Evolutionary conservation across 1,284 basidiomycete genomes (phyloP).

Genomic region (Rhodotorula sp.): DNA sequence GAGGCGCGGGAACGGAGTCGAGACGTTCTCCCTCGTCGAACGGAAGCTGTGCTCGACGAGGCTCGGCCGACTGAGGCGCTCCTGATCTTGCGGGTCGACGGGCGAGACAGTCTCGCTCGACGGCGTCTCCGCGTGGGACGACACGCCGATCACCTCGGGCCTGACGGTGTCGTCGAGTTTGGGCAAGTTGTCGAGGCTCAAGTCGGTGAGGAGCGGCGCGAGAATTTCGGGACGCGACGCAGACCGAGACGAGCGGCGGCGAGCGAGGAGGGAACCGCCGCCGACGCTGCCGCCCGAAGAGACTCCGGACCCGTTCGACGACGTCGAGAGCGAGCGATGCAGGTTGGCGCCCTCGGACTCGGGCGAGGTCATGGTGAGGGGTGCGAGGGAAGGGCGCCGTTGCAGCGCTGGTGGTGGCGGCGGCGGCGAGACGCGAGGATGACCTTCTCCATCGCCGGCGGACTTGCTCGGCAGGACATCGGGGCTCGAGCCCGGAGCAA

Average conservation of each 20-base stretch:
- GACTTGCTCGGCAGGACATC: too few relatives aligned
- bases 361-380: not conserved
- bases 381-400: constrained; percentile 5
- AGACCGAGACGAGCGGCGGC: constrained; percentile 8
- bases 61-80: not conserved
- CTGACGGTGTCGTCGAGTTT: constrained; percentile 24
- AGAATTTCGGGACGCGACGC: constrained; percentile 8
- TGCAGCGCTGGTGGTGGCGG: not conserved
- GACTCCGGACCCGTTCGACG: not conserved
- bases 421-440: not conserved
- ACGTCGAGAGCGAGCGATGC: not conserved
- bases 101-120: constrained; percentile 16
- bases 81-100: not conserved
- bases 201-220: constrained; percentile 17
- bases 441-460: not conserved
- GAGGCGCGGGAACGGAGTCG: constrained; percentile 20
- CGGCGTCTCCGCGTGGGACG: constrained; percentile 17
- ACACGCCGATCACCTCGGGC: constrained; percentile 16
- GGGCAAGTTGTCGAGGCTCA: constrained; percentile 14
- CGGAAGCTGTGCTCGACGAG: constrained; percentile 9
- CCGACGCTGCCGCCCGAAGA: not conserved
- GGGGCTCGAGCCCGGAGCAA: too few relatives aligned
- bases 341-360: not conserved
- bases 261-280: constrained; percentile 9
- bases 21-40: constrained; percentile 9